A percentile compares a stretch with the other conserved stretches of the same genome.
Conservation (phyloP, 2,329 filamentous ascomycete species). For the Boeremia exigua region DNA sequence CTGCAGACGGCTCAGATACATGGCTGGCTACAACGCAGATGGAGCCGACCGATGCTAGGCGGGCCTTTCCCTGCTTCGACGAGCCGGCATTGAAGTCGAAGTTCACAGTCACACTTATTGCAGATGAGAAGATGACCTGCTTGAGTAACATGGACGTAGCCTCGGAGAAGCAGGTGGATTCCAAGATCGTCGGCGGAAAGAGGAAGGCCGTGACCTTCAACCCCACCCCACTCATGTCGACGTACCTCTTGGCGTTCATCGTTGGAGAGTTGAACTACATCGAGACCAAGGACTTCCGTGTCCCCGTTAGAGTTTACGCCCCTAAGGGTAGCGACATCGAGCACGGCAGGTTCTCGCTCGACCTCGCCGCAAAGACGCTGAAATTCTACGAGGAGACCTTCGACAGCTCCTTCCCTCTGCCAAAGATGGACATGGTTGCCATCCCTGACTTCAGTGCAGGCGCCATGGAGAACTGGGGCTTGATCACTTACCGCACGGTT, state of each 20-base stretch:
- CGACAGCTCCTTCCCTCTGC: conserved; percentile 81
- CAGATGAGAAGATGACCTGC: conserved; percentile 88
- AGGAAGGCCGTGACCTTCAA: conserved; percentile 92
- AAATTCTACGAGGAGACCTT: conserved; percentile 97
- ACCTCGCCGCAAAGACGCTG: conserved; percentile 86
- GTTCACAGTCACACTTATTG: conserved; percentile 89
- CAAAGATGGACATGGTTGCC: conserved; percentile 96
- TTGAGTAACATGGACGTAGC: conserved; percentile 97
- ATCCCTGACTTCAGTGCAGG: conserved; percentile 95
- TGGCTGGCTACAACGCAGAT: conserved; percentile 93
- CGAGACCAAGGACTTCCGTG: conserved; percentile 87
- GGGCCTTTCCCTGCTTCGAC: conserved; percentile 95
- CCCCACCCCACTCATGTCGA: conserved; percentile 92
- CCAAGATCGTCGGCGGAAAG: conserved; percentile 65
- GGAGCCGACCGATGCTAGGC: conserved; percentile 91
- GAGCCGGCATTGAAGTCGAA: conserved; percentile 92
- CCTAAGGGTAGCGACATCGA: conserved; percentile 89
- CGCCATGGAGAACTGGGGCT: conserved; percentile 98
- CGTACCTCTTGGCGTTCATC: conserved; percentile 92
- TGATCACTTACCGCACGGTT: conserved; percentile 93
- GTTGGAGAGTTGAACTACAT: conserved; percentile 93
- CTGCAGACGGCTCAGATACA: conserved; percentile 75
- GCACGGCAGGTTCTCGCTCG: conserved; percentile 87
- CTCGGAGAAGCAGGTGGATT: conserved; percentile 74
- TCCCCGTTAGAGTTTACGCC: conserved; percentile 92